Conservation (phyloP, 345 rosid species). For the Rubroshorea leprosula region DNA sequence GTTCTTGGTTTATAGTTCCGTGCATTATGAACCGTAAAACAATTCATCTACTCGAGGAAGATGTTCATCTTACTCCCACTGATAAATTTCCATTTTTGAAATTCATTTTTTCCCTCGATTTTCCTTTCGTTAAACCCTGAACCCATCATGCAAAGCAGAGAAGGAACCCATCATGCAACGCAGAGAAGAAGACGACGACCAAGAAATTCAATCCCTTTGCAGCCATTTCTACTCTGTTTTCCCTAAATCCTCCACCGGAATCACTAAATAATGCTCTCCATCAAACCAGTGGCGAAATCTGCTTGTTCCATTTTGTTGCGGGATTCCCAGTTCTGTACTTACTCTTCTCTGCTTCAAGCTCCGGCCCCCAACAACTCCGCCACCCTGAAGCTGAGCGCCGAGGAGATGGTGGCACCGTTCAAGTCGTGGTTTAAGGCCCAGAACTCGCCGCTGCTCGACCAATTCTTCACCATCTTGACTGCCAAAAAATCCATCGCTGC, state of each 20-base stretch:
- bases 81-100: no score
- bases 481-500: conserved; percentile 15
- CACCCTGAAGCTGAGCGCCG: conserved; percentile 15
- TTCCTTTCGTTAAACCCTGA: background rate
- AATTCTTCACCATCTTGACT: conserved; percentile 37
- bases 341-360: conserved; percentile 2
- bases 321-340: background rate
- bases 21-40: no score
- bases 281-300: background rate
- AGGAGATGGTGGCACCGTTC: conserved; percentile 34
- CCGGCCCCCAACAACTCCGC: background rate
- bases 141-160: background rate
- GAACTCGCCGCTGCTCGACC: conserved; percentile 25
- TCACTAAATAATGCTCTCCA: background rate
- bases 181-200: background rate
- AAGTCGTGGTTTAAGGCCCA: conserved; percentile 54
- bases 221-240: background rate
- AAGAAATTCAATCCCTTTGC: background rate
- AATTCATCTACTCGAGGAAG: background rate
- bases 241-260: no score
- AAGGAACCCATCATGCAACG: background rate
- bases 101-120: background rate
- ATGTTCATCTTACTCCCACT: background rate
- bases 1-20: no score
- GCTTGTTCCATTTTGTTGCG: background rate